A percentile compares a stretch with the other conserved stretches of the same genome.
Conservation (phyloP, 306 rosid species). For the Vigna nakashimae region DNA sequence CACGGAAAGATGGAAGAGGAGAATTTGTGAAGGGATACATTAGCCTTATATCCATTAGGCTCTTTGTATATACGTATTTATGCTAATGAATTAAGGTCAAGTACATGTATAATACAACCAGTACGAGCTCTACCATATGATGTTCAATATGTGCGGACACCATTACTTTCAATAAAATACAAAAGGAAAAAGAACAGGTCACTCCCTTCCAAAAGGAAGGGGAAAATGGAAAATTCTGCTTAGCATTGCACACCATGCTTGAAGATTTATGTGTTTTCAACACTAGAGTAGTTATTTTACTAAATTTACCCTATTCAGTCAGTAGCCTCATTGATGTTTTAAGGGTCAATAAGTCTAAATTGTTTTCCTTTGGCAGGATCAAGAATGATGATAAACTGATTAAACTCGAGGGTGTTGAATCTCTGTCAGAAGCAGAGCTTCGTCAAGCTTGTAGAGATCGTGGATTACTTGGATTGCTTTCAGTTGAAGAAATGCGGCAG, state of each 20-base stretch:
- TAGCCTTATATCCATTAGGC: neutral
- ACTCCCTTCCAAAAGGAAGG: neutral
- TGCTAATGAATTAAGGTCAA: conserved; percentile 10
- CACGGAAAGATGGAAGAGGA: conserved; percentile 16
- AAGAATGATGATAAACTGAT: conserved; percentile 81
- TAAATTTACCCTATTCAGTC: neutral
- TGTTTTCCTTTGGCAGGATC: conserved; percentile 64
- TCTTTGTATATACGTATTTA: neutral
- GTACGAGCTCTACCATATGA: neutral
- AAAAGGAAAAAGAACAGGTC: neutral
- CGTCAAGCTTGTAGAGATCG: conserved; percentile 90
- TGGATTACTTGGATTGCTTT: conserved; percentile 84
- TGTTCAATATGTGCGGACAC: conserved; percentile 3
- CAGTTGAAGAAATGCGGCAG: conserved; percentile 85
- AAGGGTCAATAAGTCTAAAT: conserved; percentile 28
- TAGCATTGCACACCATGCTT: neutral
- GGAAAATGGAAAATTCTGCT: neutral
- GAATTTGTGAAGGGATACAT: conserved; percentile 20
- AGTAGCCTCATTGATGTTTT: conserved; percentile 6
- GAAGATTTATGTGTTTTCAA: conserved; percentile 5
- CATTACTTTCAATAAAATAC: neutral
- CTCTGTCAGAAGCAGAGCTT: conserved; percentile 88
- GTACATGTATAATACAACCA: neutral
- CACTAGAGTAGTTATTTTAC: neutral
- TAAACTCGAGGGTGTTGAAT: conserved; percentile 80